Evolutionary conservation across 2,329 filamentous ascomycete genomes (phyloP), one percentile per base, ranked within the genome.

Genomic region (Ophiostoma pallidulum): DNA sequence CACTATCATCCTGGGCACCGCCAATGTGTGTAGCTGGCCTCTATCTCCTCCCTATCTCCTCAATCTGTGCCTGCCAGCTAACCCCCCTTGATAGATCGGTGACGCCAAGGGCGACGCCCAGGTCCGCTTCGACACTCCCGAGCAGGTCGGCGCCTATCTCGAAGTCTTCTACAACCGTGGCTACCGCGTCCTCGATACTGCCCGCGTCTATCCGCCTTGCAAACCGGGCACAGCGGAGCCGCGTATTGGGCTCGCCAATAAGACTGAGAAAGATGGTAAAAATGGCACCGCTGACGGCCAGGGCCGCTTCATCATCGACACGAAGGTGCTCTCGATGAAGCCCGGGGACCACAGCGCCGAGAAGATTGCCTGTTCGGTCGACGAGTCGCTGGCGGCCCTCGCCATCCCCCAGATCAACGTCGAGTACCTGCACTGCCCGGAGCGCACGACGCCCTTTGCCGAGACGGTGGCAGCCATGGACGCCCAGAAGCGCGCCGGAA

Each of bases 391-490:
- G 3, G 54, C 58, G 1, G 57, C 47, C 0, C 52, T 68, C 1
- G 57, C 60, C 12, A 36, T 51, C n/a, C 13, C 18, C 8, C 49
- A 53, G 48, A 53, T 65, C 40, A 56, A 63, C 48, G 53, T 68
- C 33, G 66, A 65, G 59, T 71, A 67, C 53, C 60, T 69, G 32
- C 67, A 70, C 50, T 60, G 59, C 9, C 67, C 67, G 9, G 66
- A 70, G 53, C 57, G 62, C n/a, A 51, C 58, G 14, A 66, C 63
- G 4, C 66, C 67, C 2, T 62, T 67, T 39, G 60, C 62, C 32
- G 62, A 68, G 31, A 67, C 66, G 2, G 57, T 59, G 19, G 52
- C 54, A 20, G 66, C 63, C 6, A 60, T 70, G 49, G 54, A 68
- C 50, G 54, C 63, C 22, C 58, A 63, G 5, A 59, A 63, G 52